Conservation (phyloP, 2,329 filamentous ascomycete species). For the Mycogone perniciosa region DNA sequence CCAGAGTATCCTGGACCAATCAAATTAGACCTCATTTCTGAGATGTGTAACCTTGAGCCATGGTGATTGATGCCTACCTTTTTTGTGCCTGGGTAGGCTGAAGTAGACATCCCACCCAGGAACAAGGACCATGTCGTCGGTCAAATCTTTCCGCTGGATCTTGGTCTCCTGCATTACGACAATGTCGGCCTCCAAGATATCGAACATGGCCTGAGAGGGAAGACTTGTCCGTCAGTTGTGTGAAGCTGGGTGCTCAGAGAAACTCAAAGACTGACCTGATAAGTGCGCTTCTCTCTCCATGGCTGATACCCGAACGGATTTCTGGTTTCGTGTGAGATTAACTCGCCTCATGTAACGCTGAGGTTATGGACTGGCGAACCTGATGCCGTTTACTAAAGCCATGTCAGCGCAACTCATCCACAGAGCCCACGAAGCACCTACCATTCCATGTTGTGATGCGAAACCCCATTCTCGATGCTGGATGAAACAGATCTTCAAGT, state of each 20-base stretch:
- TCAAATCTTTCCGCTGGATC: constrained; percentile 86
- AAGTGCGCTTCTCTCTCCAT: constrained; percentile 67
- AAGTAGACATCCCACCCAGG: constrained; percentile 96
- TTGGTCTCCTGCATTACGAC: constrained; percentile 94
- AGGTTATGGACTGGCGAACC: constrained; percentile 38
- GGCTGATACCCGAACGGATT: constrained; percentile 81
- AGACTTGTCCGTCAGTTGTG: not conserved
- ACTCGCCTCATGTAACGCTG: not conserved
- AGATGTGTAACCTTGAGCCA: not conserved
- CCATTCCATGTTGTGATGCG: constrained; percentile 86
- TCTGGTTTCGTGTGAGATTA: constrained; percentile 32
- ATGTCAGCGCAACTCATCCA: constrained; percentile 7
- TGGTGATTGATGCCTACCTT: constrained; percentile 51
- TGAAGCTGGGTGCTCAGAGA: not conserved
- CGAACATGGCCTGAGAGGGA: constrained; percentile 72
- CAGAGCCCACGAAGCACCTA: constrained; percentile 30
- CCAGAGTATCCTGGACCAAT: constrained; percentile 75
- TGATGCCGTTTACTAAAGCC: constrained; percentile 67
- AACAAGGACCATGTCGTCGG: constrained; percentile 92
- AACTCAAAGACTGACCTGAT: constrained; percentile 45
- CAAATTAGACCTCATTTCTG: not conserved
- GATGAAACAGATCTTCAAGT: not conserved
- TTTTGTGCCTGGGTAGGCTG: constrained; percentile 87
- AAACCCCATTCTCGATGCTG: constrained; percentile 55
- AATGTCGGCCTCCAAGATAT: constrained; percentile 85